Conservation (phyloP, 331 rosid genomes). For the Spiraea crenata region DNA sequence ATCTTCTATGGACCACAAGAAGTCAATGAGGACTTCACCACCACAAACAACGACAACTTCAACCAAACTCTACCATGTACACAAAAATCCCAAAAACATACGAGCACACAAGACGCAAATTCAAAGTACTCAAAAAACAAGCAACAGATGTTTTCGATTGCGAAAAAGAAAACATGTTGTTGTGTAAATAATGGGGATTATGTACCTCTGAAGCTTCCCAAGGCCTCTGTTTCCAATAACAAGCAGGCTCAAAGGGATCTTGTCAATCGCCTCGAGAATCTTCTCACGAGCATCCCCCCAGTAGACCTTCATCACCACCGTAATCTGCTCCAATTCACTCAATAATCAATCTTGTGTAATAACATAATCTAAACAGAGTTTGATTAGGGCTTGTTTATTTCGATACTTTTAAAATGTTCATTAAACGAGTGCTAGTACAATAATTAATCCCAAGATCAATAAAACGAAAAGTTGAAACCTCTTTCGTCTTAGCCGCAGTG, state of each 20-base stretch:
- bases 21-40: neutral
- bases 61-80: neutral
- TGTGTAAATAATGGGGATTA: neutral
- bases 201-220: conserved; percentile 62
- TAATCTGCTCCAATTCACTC: conserved; percentile 44
- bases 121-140: neutral
- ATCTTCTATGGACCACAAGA: neutral
- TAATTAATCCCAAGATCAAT: neutral
- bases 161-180: neutral
- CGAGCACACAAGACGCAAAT: neutral
- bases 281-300: conserved; percentile 98
- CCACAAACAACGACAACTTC: neutral
- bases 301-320: conserved; percentile 58
- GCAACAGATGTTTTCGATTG: neutral
- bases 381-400: no score
- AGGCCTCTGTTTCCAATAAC: conserved; percentile 86
- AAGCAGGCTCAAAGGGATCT: conserved; percentile 51
- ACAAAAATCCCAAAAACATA: neutral
- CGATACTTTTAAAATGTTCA: no score
- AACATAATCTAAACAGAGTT: neutral
- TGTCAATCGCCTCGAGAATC: conserved; percentile 68
- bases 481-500: conserved; percentile 47
- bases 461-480: conserved; percentile 27
- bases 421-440: no score
- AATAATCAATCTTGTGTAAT: neutral